Evolutionary conservation across 176 grass and related monocot genomes (phyloP), one percentile per base, ranked within the genome.

Genomic region (Hyparrhenia diplandra): DNA sequence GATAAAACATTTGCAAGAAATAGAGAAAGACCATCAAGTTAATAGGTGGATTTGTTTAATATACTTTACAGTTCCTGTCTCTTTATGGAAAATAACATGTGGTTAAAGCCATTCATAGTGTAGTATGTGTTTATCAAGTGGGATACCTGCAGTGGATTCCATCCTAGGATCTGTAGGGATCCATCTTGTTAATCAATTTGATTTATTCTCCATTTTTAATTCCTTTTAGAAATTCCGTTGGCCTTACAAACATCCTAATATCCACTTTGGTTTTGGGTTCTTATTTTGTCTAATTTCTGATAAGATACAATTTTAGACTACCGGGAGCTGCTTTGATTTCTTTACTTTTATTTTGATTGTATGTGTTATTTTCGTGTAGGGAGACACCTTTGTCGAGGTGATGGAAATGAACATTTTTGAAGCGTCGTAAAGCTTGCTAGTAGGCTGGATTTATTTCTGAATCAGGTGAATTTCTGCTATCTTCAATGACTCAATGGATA

Each of bases 401-500:
- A 99, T 91, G 36, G 92, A 99, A 81, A 99, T 99, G 96, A 99
- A 93, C 74, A 99, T 99, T 88, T 99, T 95, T 90, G 87, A 99
- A 99, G 89, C 82, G 81, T 99, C 85, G 95, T 95, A 80, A 83
- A 93, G 52, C 85, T 93, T 70, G 96, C 87, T 45, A 91, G 96
- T 84, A 90, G 96, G 79, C 75, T 99, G 69, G 90, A 95, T 91
- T 93, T 95, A 82, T 99, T 99, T 91, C 85, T 99, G 83, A 95
- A 99, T 90, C 96, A 99, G 96, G 96, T 97, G 80, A 18, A 65
- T n/a, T n/a, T n/a, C n/a, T n/a, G n/a, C n/a, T n/a, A n/a, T n/a
- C n/a, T n/a, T n/a, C n/a, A n/a, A n/a, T n/a, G n/a, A n/a, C n/a
- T n/a, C n/a, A n/a, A n/a, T n/a, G n/a, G n/a, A n/a, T n/a, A n/a